Conservation (phyloP, 257 asterid genomes). For the Solanum chiquidenum region DNA sequence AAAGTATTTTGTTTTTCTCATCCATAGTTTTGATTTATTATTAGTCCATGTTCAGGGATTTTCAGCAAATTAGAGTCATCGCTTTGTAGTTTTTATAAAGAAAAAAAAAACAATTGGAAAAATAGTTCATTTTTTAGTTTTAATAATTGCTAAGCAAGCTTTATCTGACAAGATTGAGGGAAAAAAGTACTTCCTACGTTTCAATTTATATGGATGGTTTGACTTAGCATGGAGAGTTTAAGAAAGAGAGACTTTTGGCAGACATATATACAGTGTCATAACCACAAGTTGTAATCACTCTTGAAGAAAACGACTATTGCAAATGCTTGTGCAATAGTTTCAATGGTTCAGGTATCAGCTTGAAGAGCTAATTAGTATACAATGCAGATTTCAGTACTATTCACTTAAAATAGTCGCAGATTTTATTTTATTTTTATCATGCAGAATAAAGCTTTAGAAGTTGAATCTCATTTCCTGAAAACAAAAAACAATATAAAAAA, state of each 20-base stretch:
- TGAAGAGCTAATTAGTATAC: not conserved
- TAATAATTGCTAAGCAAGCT: not conserved
- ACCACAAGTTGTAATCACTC: not conserved
- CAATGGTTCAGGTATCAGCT: not conserved
- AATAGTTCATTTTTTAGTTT: not conserved
- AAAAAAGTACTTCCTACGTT: not conserved
- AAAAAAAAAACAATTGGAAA: not conserved
- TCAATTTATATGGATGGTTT: not conserved
- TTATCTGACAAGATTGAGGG: not conserved
- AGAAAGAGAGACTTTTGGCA: not conserved
- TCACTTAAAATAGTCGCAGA: not conserved
- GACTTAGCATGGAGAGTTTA: not conserved
- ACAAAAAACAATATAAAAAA: not conserved
- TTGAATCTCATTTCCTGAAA: not conserved
- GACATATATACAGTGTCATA: not conserved
- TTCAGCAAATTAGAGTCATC: not conserved
- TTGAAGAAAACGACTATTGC: not conserved
- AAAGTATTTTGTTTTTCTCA: not conserved
- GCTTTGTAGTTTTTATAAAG: not conserved
- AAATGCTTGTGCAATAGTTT: not conserved
- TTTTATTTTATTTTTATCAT: not conserved
- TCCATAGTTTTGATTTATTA: not conserved
- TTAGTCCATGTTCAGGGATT: not conserved
- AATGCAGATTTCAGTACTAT: not conserved
- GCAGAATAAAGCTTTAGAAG: not conserved